Evolutionary conservation across 805 yeast species (phyloP).

Genomic region (Myxozyma sirexii): DNA sequence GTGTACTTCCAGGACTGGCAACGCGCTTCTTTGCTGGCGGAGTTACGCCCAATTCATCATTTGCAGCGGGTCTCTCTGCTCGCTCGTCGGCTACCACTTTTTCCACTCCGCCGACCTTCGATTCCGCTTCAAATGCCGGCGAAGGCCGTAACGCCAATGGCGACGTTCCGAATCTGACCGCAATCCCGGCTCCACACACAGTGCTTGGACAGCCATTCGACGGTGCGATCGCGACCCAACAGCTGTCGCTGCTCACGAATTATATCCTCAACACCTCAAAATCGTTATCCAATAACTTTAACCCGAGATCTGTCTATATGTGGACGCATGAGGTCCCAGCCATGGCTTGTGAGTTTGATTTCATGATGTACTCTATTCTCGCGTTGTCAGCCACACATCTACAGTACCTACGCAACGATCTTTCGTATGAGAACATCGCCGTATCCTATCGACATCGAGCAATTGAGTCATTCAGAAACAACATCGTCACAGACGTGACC

Average conservation of each 20-base stretch:
- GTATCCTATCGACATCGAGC: slow-evolving; percentile 32
- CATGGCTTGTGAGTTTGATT: slow-evolving; percentile 31
- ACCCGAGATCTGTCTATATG: slow-evolving; percentile 32
- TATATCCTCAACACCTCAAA: slow-evolving; percentile 30
- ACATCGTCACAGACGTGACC: slow-evolving; percentile 16
- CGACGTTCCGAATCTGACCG: slow-evolving; percentile 27
- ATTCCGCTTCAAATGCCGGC: slow-evolving; percentile 15
- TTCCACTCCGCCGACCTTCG: slow-evolving; percentile 29
- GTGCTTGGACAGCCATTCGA: slow-evolving; percentile 21
- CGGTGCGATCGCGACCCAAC: slow-evolving; percentile 28
- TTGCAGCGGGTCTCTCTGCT: slow-evolving; percentile 31
- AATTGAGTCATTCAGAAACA: slow-evolving; percentile 25
- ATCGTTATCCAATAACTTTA: slow-evolving; percentile 27
- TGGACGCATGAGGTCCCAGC: slow-evolving; percentile 35
- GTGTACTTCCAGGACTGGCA: slow-evolving; percentile 32
- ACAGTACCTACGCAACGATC: slow-evolving; percentile 27
- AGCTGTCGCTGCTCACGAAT: slow-evolving; percentile 28
- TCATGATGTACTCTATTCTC: slow-evolving; percentile 33
- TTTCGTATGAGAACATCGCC: slow-evolving; percentile 28
- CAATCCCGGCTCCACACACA: slow-evolving; percentile 28
- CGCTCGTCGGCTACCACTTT: slow-evolving; percentile 32
- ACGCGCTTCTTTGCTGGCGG: slow-evolving; percentile 23
- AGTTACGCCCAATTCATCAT: slow-evolving; percentile 12
- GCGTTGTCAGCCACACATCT: slow-evolving; percentile 33
- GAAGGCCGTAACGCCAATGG: slow-evolving; percentile 21